These are phyloP conservation scores for Yamadazyma blattariae DNA, from an alignment of 1,139 yeast species.

Conservation along the genomic window DNA sequence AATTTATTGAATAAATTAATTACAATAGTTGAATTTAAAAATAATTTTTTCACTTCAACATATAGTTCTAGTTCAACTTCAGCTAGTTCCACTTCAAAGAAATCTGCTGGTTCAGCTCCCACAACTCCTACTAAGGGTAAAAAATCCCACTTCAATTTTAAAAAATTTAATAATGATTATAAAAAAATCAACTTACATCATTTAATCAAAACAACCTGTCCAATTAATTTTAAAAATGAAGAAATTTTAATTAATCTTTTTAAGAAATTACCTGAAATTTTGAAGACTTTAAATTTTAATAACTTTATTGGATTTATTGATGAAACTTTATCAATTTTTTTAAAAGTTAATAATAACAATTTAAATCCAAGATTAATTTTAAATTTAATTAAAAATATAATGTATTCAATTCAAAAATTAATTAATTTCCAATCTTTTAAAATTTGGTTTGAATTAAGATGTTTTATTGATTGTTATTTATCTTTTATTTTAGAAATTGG, in stretches of 20 bases:
- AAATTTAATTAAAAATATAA: conserved; percentile 50
- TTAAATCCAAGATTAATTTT: conserved; percentile 56
- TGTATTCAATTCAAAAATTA: conserved; percentile 65
- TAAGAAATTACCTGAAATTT: conserved; percentile 1
- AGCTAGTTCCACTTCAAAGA: background rate
- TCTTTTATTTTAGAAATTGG: conserved; percentile 70
- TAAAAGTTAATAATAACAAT: conserved; percentile 49
- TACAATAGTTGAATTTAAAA: conserved; percentile 53
- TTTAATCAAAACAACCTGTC: no score
- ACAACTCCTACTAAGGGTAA: no score
- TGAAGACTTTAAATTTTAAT: background rate
- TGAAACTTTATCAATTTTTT: no score
- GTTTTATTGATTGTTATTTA: conserved; percentile 77
- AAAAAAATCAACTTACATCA: no score
- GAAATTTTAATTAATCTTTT: background rate
- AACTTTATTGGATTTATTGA: conserved; percentile 25
- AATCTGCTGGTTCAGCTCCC: no score
- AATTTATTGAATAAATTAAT: conserved; percentile 55
- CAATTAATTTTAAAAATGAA: conserved; percentile 1
- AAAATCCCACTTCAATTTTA: no score
- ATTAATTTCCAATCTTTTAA: conserved; percentile 67
- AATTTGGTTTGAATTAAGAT: conserved; percentile 75
- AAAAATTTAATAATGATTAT: no score
- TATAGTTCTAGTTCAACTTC: no score
- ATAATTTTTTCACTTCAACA: no score